Conservation (phyloP, 495 filamentous ascomycete species). For the Penicillium paxilli region DNA sequence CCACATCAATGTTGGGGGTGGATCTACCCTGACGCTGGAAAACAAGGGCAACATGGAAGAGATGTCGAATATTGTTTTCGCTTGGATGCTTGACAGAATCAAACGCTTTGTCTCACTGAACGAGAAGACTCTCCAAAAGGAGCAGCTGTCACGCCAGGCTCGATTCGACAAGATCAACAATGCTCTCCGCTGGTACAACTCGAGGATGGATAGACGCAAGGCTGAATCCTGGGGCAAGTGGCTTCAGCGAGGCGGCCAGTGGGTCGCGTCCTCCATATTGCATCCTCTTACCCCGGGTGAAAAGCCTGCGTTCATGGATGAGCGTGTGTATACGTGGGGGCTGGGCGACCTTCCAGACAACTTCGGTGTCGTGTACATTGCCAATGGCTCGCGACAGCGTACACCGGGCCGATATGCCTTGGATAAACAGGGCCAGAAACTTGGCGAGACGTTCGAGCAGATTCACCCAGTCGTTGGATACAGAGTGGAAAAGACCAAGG, state of each 20-base stretch:
- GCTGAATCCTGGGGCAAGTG: not conserved
- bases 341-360: conserved; percentile 3
- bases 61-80: conserved; percentile 12
- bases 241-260: conserved; percentile 1
- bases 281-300: not conserved
- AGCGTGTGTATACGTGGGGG: conserved; percentile 1
- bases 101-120: conserved; percentile 5
- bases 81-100: conserved; percentile 15
- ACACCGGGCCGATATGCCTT: conserved; percentile 6
- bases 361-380: conserved; percentile 1
- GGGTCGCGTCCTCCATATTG: not conserved
- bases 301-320: not conserved
- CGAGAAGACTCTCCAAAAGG: not conserved
- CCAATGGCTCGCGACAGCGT: conserved; percentile 7
- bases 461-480: conserved; percentile 15
- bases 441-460: conserved; percentile 12
- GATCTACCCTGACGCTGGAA: conserved; percentile 2
- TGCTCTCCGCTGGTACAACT: not conserved
- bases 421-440: conserved; percentile 2
- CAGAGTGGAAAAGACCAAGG: conserved; percentile 4
- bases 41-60: conserved; percentile 12
- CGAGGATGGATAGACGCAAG: not conserved
- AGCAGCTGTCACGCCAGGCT: not conserved
- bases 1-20: conserved; percentile 12
- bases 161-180: conserved; percentile 1